A percentile compares a stretch with the other conserved stretches of the same genome.
phyloP scores from a whole-genome alignment of 805 yeast genomes.

The Suhomyces sp. region DNA sequence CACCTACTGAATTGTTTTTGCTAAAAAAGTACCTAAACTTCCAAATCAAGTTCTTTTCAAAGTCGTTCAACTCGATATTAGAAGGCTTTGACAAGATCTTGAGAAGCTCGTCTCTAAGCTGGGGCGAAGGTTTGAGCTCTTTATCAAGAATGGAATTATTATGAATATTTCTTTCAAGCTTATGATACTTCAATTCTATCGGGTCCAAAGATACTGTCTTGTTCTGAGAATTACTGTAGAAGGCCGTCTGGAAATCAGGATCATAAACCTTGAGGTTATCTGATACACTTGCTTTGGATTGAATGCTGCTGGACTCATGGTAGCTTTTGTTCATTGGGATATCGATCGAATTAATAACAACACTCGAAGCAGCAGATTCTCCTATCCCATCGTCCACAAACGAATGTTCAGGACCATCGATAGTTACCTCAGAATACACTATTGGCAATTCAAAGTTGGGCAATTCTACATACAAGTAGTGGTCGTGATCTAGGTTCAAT shows the following conservation, averaged over 20 bases:
- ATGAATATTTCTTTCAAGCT: slow-evolving; percentile 73
- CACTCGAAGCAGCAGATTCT: slow-evolving; percentile 19
- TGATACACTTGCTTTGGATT: not conserved
- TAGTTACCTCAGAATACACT: slow-evolving; percentile 52
- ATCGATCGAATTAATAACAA: slow-evolving; percentile 33
- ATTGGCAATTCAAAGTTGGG: slow-evolving; percentile 70
- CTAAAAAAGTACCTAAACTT: slow-evolving; percentile 74
- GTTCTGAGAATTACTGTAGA: slow-evolving; percentile 17
- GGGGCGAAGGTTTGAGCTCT: slow-evolving; percentile 86
- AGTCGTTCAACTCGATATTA: slow-evolving; percentile 73
- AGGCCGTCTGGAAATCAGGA: slow-evolving; percentile 31
- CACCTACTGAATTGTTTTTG: slow-evolving; percentile 47
- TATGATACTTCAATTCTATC: slow-evolving; percentile 81
- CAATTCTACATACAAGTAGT: slow-evolving; percentile 39
- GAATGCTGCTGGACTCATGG: not conserved
- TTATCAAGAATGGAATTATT: slow-evolving; percentile 73
- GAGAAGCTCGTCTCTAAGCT: slow-evolving; percentile 68
- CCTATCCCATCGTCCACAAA: slow-evolving; percentile 16
- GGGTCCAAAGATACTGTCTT: slow-evolving; percentile 51
- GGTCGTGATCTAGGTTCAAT: slow-evolving; percentile 11
- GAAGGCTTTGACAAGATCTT: slow-evolving; percentile 75
- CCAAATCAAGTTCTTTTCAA: slow-evolving; percentile 88
- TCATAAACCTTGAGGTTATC: slow-evolving; percentile 39
- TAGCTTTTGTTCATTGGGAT: slow-evolving; percentile 17
- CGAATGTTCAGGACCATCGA: not conserved